Base-by-base conservation (phyloP, 176 grass and related monocot species). In the Juncus effusus region DNA sequence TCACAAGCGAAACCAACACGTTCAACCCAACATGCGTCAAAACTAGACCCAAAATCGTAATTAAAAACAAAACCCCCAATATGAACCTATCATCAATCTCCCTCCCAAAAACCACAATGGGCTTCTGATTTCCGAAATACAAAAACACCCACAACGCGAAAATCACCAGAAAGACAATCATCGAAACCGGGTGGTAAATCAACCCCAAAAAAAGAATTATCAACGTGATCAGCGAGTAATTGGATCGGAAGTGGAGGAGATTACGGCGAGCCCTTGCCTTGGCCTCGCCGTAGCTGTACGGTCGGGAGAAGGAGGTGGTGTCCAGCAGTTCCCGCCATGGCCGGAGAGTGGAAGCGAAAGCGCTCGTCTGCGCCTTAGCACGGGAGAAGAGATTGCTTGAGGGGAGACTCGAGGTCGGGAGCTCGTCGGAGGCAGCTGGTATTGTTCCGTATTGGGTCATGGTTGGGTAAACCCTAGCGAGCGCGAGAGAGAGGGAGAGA, bases 141-240 rank as follows among this genome's bases (percentile, higher is more conserved):
- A 99, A 85, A 66, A 86, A 99, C 82, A 99, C 77, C 88, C 94
- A 99, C 16, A 81, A 83, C 49, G 70, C 50, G 78, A 89, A 85
- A 70, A 93, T 83, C 13, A 75, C 63, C 42, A 90, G 75, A 86
- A 99, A 93, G 40, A 65, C 80, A 62, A 89, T 63, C 76, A 93
- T 89, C 66, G 88, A 84, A 36, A 61, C 51, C 0, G 89, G 88
- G 64, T 79, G 89, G 78, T 81, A 93, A 68, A 99, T 49, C 67
- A 99, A 80, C 65, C 83, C 68, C 50, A 80, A 28, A 66, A 86
- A 86, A 42, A 99, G 83, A 75, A 89, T 45, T 13, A 76, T 42
- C 40, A 97, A 80, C 5, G 73, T 77, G 5, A 60, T 16, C 3
- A 97, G 67, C 51, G 83, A 74, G 83, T 99, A 99, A 69, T 99